Conservation (phyloP, 2,329 filamentous ascomycete genomes). For the Scopulariopsis brevicaulis region DNA sequence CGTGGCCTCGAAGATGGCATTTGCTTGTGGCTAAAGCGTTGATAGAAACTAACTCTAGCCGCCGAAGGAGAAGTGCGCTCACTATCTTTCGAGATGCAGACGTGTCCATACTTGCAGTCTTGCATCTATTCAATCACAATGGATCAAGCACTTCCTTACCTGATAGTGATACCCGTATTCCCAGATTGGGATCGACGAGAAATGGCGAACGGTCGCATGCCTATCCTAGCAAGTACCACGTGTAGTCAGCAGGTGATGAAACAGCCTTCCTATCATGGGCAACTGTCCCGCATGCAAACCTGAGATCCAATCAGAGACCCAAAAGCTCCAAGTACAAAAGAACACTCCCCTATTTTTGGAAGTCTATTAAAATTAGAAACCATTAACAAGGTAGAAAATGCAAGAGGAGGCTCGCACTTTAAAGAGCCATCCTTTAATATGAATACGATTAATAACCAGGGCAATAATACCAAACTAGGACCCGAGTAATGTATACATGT, state of each 20-base stretch:
- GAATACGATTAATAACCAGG: background rate
- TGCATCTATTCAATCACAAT: too few species aligned
- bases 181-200: background rate
- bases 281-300: background rate
- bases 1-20: background rate
- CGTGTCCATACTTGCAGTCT: background rate
- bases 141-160: background rate
- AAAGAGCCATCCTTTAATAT: background rate
- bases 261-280: background rate
- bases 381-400: background rate
- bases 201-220: background rate
- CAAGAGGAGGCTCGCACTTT: background rate
- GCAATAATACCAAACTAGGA: too few species aligned
- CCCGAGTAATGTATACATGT: too few species aligned
- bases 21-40: background rate
- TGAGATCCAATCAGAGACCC: background rate
- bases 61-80: background rate
- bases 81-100: background rate
- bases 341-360: background rate
- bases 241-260: background rate
- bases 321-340: too few species aligned
- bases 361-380: background rate
- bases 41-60: background rate
- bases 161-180: background rate
- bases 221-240: background rate